Conservation (phyloP, 73 alveolate species). For the Paramecium caudatum region DNA sequence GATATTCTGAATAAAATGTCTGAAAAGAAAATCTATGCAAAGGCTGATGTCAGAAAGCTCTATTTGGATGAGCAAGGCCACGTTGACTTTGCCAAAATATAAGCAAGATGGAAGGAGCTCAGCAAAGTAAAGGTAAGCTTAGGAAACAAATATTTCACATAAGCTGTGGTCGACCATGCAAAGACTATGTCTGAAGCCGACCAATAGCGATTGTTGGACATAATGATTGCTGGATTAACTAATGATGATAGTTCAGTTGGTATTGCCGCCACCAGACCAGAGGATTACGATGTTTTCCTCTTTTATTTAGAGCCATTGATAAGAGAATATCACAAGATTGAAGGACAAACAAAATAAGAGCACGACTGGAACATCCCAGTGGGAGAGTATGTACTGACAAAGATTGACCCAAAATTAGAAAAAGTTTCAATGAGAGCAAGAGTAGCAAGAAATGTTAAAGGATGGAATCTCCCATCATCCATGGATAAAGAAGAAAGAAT, state of each 20-base stretch:
- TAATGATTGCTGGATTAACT: slow-evolving; percentile 29
- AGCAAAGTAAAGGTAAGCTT: neutral
- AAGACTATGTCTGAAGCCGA: neutral
- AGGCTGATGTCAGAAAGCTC: neutral
- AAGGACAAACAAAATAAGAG: slow-evolving; percentile 27
- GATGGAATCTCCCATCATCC: neutral
- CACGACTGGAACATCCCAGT: slow-evolving; percentile 8
- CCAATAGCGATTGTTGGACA: slow-evolving; percentile 14
- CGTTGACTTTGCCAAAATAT: neutral
- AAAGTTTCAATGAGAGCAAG: slow-evolving; percentile 39
- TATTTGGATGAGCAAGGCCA: slow-evolving; percentile 9
- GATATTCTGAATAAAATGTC: neutral
- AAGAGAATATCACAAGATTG: slow-evolving; percentile 15
- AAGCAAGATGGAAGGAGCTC: slow-evolving; percentile 14
- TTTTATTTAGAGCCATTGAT: neutral
- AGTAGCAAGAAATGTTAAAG: slow-evolving; percentile 16
- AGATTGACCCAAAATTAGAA: slow-evolving; percentile 22
- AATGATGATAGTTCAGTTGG: slow-evolving; percentile 26
- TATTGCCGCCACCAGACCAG: slow-evolving; percentile 26
- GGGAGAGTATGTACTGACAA: neutral
- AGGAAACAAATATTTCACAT: slow-evolving; percentile 16
- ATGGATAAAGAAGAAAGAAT: slow-evolving; percentile 25
- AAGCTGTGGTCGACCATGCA: neutral
- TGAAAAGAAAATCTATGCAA: slow-evolving; percentile 26
- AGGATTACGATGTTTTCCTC: neutral